Evolutionary conservation across 768 basidiomycete species (phyloP), one percentile per base, ranked within the genome.

Genomic region (Lyophyllum decastes): DNA sequence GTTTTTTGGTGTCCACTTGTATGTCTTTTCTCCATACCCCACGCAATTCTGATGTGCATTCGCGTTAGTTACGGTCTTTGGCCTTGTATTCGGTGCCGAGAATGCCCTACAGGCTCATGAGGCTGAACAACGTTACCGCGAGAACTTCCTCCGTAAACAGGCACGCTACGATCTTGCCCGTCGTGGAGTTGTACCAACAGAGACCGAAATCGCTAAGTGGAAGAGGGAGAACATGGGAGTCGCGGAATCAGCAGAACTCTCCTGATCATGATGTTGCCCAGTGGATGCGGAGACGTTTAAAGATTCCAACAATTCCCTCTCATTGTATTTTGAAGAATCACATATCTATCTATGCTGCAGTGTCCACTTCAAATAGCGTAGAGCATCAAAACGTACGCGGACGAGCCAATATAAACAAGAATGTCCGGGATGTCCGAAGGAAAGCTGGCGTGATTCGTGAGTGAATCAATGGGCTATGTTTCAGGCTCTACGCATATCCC

Each of bases 191-290:
- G 81, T 95, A 52, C 84, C 85, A 2, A 94, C 92, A 7, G 93
- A 95, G 71, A 85, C 89, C 9, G 92, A 90, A 60, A 94, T 95
- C 30, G 78, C 84, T 30, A 86, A 84, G 68, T 95, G 93, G 93
- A 88, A 82, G 67, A 82, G 76, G 55, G 71, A 70, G 27, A 70
- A 62, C 54, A 40, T 58, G 14, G 51, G 60, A 43, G 33, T 33
- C 14, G 60, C 48, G 7, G 49, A 58, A 34, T 27, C 46, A 22
- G 49, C 38, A 19, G 51, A 60, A 25, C 33, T 33, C 21, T 21
- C 45, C 11, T 66, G 47, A 50, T 21, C 45, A n/a, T 66, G 47
- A 50, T 7, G 40, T 9, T n/a, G 30, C 21, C 8, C 17, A 35
- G 4, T 21, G n/a, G 3, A 22, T 26, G 45, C 35, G 43, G 24